Base-by-base conservation (phyloP, 148 eudicot species). In the Vaccinium myrtillus region DNA sequence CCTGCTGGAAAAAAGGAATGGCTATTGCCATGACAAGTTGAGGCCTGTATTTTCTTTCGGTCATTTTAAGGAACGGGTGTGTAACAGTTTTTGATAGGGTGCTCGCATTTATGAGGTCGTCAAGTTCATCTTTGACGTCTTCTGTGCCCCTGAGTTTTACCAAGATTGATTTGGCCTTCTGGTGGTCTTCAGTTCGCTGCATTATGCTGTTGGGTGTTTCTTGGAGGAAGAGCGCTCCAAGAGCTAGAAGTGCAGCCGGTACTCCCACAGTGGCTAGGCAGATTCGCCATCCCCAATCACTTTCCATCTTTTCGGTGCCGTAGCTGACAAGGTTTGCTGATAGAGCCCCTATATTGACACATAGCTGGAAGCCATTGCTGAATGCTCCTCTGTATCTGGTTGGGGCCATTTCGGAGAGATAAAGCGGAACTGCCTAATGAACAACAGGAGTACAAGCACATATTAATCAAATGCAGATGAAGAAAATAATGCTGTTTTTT, bases 261-360 rank as follows among this genome's bases (percentile, higher is more conserved):
- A 23, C 32, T n/a, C 56, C 79, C 2, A 89, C 92, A 74, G 79
- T 83, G 71, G 87, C 80, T 23, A 90, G 86, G 15, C 87, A 74
- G 59, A 51, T n/a, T 77, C 86, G 84, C 21, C 92, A 80, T 46
- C 91, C 90, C 79, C 79, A 77, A 6, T 55, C 79, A 15, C 56
- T 30, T 49, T 50, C n/a, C 15, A 77, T 49, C 58, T 77, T 77
- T 11, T 77, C 15, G 36, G 79, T 49, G 15, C 79, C 58, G 25
- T 77, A 77, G 36, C 23, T 77, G 49, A 77, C 10, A 50, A 77
- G 36, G 79, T 77, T 77, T n/a, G 79, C 84, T 9, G 19, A 69
- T 7, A 82, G 59, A 43, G 25, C 16, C 7, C 84, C 84, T 4
- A 67, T 67, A 18, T 76, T 32, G 12, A 69, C 8, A 11, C 77